These are phyloP conservation scores for Ensete glaucum DNA, from an alignment of 176 grass and related monocot genomes.

Conservation along the genomic window DNA sequence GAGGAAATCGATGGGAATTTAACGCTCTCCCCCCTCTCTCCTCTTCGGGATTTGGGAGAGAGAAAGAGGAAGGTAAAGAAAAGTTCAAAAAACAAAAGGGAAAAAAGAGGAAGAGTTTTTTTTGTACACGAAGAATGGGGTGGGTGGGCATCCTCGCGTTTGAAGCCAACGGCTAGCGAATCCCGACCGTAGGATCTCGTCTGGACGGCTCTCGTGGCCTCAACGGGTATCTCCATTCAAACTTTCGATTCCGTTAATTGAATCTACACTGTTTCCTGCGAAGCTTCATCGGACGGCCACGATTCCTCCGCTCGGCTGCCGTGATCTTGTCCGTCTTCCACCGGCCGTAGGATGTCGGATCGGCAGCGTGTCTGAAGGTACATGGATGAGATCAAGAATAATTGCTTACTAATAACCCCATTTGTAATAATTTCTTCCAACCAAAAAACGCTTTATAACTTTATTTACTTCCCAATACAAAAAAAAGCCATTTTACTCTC, in stretches of 20 bases:
- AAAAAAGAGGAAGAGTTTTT: background rate
- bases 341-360: too few relatives aligned
- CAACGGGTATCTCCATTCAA: constrained; percentile 18
- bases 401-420: too few relatives aligned
- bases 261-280: background rate
- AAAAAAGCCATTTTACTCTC: too few relatives aligned
- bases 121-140: constrained; percentile 13
- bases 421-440: too few relatives aligned
- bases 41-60: background rate
- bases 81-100: background rate
- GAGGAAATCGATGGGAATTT: background rate
- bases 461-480: too few relatives aligned
- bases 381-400: too few relatives aligned
- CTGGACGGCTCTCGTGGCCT: background rate
- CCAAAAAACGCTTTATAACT: too few relatives aligned
- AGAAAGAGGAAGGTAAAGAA: background rate
- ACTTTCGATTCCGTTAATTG: background rate
- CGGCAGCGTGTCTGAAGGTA: too few relatives aligned
- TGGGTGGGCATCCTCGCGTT: constrained; percentile 28
- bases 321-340: too few relatives aligned
- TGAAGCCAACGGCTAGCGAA: constrained; percentile 16
- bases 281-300: background rate
- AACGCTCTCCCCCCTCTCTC: background rate
- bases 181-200: background rate
- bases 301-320: too few relatives aligned